Base-by-base conservation (phyloP, 1,139 yeast species). In the Martiniozyma asiatica region DNA sequence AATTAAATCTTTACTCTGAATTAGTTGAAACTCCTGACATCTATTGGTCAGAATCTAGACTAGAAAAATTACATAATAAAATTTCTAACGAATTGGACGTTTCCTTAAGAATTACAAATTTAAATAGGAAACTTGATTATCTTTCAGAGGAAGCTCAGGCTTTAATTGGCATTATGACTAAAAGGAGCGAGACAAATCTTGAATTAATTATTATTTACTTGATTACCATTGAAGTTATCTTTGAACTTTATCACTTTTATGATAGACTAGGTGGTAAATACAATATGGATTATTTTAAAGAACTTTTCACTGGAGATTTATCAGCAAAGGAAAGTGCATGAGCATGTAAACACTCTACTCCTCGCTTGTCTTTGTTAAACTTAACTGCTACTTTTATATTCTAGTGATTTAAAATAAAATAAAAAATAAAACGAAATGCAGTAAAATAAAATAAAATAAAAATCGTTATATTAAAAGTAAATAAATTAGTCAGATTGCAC, bases 11-110 rank as follows among this genome's bases (percentile, higher is more conserved):
- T 27, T 82, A 85, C 51, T 77, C 89, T n/a, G 94, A 85, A 47
- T 63, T 85, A 33, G 82, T 82, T 25, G 96, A 85, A 45, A 82
- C 93, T 0, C 96, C 96, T 0, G 96, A 85, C 50, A 55, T 84
- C 27, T 85, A 84, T 53, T 85, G 96, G 96, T 71, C 84, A 32
- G 95, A 84, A 45, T 94, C 95, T 1, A 71, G 73, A 22, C 59
- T 85, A 33, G 96, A 85, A 47, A 65, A 64, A 33, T 70, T 84
- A 12, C 85, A 82, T 52, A 67, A 74, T 29, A 63, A 71, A 14
- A 73, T 82, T 4, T 78, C 93, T 1, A 66, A 67, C 33, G 71
- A 71, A 22, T 59, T 85, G 33, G 96, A 85, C 47, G 74, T 85
- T 17, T 63, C 67, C 22, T 80, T 89, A 2, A 60, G 96, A 40